Evolutionary conservation across 768 basidiomycete genomes (phyloP).

Genomic region (Auriscalpium microsporum): DNA sequence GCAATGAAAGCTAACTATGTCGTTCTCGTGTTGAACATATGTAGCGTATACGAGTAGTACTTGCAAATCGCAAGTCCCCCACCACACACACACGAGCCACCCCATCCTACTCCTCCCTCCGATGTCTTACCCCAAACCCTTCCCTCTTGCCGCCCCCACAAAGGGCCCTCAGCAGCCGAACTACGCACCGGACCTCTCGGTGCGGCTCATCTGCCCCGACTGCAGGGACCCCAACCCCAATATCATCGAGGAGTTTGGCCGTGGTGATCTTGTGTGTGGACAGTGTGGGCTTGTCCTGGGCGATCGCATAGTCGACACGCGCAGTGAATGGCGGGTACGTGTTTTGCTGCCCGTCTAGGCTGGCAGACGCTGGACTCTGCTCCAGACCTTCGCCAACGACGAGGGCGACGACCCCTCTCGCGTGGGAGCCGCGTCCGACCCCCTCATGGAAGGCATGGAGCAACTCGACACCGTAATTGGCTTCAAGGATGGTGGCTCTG

Average conservation of each 20-base stretch:
- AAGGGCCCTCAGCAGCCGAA: conserved; percentile 47
- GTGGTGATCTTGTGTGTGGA: conserved; percentile 94
- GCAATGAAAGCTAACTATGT: no score
- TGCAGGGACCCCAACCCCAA: conserved; percentile 90
- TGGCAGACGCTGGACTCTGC: conserved; percentile 11
- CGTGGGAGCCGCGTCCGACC: conserved; percentile 95
- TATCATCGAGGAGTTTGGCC: conserved; percentile 95
- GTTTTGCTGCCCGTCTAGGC: conserved; percentile 6
- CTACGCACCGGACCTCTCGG: conserved; percentile 76
- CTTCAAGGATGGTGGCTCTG: conserved; percentile 91
- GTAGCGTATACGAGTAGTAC: no score
- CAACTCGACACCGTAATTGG: conserved; percentile 93
- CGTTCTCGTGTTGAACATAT: no score
- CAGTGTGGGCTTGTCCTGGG: conserved; percentile 91
- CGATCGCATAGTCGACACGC: conserved; percentile 93
- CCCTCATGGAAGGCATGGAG: conserved; percentile 88
- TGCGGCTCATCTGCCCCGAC: conserved; percentile 91
- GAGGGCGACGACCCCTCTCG: conserved; percentile 99
- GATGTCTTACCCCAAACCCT: conserved; percentile 40
- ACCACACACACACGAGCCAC: conserved; percentile 3
- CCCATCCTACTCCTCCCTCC: background rate
- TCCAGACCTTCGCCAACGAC: conserved; percentile 95
- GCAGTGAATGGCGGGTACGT: conserved; percentile 96
- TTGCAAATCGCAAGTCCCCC: background rate
- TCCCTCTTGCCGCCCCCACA: conserved; percentile 59